phyloP scores from a whole-genome alignment of 2,329 filamentous ascomycete species.

The Penicillium sp. region DNA sequence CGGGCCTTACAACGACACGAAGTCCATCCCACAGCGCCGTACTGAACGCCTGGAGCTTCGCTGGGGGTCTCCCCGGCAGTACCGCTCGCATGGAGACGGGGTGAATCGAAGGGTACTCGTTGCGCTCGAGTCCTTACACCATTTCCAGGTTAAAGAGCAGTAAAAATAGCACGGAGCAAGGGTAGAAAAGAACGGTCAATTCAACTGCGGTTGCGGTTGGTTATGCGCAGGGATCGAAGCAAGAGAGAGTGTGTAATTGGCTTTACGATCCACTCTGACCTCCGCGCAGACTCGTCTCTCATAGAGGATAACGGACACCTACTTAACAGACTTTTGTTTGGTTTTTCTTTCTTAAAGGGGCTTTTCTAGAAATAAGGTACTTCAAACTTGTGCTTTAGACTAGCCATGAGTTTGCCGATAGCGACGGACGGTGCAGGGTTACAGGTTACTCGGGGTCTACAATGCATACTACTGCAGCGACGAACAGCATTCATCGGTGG shows the following conservation, averaged over 20 bases:
- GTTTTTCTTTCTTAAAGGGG: too few species aligned
- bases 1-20: slow-evolving; percentile 64
- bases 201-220: slow-evolving; percentile 2
- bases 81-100: slow-evolving; percentile 66
- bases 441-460: neutral
- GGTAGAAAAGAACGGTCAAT: slow-evolving; percentile 1
- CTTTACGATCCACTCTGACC: slow-evolving; percentile 12
- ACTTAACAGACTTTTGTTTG: too few species aligned
- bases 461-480: neutral
- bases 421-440: neutral
- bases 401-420: neutral
- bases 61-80: slow-evolving; percentile 72
- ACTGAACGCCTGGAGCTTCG: slow-evolving; percentile 71
- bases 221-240: slow-evolving; percentile 13
- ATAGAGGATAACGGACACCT: too few species aligned
- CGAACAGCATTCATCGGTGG: neutral
- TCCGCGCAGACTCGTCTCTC: neutral
- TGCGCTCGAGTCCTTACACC: slow-evolving; percentile 32
- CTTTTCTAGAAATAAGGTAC: too few species aligned
- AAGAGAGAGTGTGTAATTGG: slow-evolving; percentile 16
- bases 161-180: neutral
- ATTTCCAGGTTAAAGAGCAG: slow-evolving; percentile 24
- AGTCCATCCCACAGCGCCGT: slow-evolving; percentile 68
- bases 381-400: too few species aligned
- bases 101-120: slow-evolving; percentile 23